Percentiles rank a stretch among this genome's conserved stretches.
These are phyloP conservation scores for Tolypocladium tropicale DNA, from an alignment of 2,329 filamentous ascomycete genomes.

Conservation along the genomic window DNA sequence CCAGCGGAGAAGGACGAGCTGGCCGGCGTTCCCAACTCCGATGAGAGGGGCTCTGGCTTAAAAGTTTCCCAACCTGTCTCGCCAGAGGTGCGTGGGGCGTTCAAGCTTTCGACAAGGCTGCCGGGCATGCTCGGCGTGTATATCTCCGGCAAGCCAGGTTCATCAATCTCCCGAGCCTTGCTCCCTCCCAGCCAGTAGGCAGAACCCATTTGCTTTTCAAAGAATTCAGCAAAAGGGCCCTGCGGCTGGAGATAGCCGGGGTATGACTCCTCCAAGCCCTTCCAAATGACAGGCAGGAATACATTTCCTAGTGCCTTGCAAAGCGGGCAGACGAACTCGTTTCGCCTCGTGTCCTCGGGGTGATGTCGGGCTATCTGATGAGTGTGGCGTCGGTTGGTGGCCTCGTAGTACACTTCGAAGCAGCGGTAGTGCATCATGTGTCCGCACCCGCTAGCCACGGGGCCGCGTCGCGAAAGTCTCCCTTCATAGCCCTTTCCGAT, in stretches of 20 bases:
- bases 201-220: slow-evolving; percentile 46
- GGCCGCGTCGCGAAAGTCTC: slow-evolving; percentile 55
- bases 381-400: slow-evolving; percentile 71
- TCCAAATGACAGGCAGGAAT: slow-evolving; percentile 93
- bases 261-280: slow-evolving; percentile 76
- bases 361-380: slow-evolving; percentile 94
- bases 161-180: slow-evolving; percentile 24
- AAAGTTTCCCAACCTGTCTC: slow-evolving; percentile 30
- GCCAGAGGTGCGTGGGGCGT: slow-evolving; percentile 24
- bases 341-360: slow-evolving; percentile 65
- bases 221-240: slow-evolving; percentile 56
- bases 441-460: slow-evolving; percentile 83
- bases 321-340: slow-evolving; percentile 92
- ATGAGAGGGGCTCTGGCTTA: slow-evolving; percentile 22
- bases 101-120: slow-evolving; percentile 24
- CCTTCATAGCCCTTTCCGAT: slow-evolving; percentile 84
- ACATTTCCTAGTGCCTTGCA: slow-evolving; percentile 95
- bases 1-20: slow-evolving; percentile 27
- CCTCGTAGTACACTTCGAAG: slow-evolving; percentile 84
- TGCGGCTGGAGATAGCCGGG: slow-evolving; percentile 58
- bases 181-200: slow-evolving; percentile 30
- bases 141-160: slow-evolving; percentile 17
- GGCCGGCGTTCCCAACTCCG: slow-evolving; percentile 26
- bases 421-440: slow-evolving; percentile 98
- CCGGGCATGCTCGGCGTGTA: slow-evolving; percentile 26